Percentiles rank a stretch among this genome's conserved stretches.
Evolutionary conservation across 129 eudicot species (phyloP).

Genomic region (Pittosporum tobira): DNA sequence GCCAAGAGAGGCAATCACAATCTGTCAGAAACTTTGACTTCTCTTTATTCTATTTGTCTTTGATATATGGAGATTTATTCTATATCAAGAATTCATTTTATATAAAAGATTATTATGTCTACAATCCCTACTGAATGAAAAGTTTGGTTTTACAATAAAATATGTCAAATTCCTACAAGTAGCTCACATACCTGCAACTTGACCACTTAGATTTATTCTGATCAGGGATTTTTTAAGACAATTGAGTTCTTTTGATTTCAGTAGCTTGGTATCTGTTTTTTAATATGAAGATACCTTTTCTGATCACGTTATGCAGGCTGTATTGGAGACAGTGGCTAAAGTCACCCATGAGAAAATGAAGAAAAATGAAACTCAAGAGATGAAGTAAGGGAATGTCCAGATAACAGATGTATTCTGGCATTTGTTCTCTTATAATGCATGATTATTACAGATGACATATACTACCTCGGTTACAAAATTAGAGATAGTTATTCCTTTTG

Average conservation of each 20-base stretch:
- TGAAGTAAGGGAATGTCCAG: conserved; percentile 38
- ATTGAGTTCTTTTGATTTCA: neutral
- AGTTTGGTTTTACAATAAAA: too few species aligned
- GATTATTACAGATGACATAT: neutral
- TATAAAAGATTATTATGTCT: too few species aligned
- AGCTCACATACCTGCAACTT: neutral
- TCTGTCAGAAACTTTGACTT: too few species aligned
- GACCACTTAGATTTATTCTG: conserved; percentile 4
- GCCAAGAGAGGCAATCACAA: too few species aligned
- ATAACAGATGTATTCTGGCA: too few species aligned
- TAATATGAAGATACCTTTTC: conserved; percentile 1
- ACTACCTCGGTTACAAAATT: too few species aligned
- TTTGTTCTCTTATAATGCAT: conserved; percentile 4
- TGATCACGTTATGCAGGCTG: conserved; percentile 55
- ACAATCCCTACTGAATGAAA: too few species aligned
- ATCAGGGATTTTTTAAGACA: neutral
- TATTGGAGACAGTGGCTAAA: conserved; percentile 88
- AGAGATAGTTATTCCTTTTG: too few species aligned
- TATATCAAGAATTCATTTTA: too few species aligned
- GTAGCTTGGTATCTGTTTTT: neutral
- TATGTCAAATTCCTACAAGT: too few species aligned
- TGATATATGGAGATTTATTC: too few species aligned
- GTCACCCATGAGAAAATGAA: conserved; percentile 78
- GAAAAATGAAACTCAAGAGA: conserved; percentile 75
- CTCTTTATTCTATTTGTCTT: too few species aligned